phyloP scores from a whole-genome alignment of 108 stramenopile genomes.

The Pseudonitzschia multistriata region DNA sequence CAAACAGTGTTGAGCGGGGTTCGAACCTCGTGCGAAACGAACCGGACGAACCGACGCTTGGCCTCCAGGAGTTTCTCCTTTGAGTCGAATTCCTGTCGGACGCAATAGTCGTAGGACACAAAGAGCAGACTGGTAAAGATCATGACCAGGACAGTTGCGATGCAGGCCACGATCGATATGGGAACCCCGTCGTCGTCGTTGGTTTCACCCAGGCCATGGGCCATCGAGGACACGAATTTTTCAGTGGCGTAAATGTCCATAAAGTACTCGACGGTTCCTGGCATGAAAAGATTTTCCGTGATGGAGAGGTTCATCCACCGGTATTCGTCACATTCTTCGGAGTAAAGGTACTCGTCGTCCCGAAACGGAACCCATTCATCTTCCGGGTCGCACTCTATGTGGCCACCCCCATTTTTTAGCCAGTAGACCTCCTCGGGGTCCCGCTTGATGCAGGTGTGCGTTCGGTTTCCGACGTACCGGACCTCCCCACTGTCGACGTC shows the following conservation, averaged over 20 bases:
- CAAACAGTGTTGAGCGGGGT: slow-evolving; percentile 52
- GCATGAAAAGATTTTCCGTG: background rate
- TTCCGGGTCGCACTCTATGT: background rate
- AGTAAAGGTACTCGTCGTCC: background rate
- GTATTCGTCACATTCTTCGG: background rate
- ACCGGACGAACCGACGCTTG: slow-evolving; percentile 49
- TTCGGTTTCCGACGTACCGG: slow-evolving; percentile 8
- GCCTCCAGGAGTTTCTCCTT: slow-evolving; percentile 40
- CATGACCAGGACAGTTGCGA: slow-evolving; percentile 37
- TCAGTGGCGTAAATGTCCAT: slow-evolving; percentile 16
- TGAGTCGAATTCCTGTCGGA: slow-evolving; percentile 42
- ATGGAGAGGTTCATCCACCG: background rate
- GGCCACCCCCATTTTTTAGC: background rate
- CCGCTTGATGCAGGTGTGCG: background rate
- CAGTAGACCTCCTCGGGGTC: background rate
- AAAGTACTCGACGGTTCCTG: background rate
- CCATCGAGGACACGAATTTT: background rate
- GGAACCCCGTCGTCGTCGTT: slow-evolving; percentile 19
- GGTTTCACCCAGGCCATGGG: background rate
- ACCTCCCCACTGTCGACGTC: slow-evolving; percentile 22
- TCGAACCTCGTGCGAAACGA: slow-evolving; percentile 55
- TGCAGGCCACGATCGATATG: slow-evolving; percentile 32
- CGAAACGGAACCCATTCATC: slow-evolving; percentile 11
- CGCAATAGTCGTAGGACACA: slow-evolving; percentile 51
- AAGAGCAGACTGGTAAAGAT: slow-evolving; percentile 43